phyloP scores from a whole-genome alignment of 164 flowering plant species.

The Magnolia changhungtana region DNA sequence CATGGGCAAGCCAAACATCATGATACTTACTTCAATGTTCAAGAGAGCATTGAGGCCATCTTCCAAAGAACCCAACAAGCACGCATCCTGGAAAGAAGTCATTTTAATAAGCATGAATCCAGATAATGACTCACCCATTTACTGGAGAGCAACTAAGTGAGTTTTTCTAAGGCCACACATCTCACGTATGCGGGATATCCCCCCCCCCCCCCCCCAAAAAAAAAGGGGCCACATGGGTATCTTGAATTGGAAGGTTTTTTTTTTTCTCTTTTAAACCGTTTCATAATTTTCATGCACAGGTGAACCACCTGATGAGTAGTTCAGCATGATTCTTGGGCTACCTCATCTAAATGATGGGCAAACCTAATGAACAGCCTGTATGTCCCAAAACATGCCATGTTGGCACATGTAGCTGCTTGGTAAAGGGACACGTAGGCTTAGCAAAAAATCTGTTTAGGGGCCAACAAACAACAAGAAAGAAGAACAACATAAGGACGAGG shows the following conservation, averaged over 20 bases:
- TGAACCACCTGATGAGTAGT: background rate
- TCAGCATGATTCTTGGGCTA: no score
- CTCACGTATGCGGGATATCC: background rate
- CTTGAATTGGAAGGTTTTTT: no score
- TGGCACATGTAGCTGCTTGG: no score
- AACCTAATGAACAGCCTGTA: background rate
- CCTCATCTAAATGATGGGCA: background rate
- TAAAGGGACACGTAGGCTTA: no score
- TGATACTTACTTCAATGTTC: conserved; percentile 78
- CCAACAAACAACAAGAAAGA: background rate
- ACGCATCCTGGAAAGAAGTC: conserved; percentile 60
- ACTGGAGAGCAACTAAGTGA: no score
- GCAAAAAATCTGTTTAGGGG: no score
- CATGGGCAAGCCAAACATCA: background rate
- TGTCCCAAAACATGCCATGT: no score
- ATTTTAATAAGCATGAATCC: background rate
- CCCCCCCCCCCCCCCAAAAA: no score
- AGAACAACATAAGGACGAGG: background rate
- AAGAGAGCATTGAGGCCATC: conserved; percentile 94
- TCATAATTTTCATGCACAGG: background rate
- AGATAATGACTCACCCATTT: no score
- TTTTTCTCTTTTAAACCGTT: background rate
- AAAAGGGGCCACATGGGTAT: background rate
- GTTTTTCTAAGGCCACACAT: no score
- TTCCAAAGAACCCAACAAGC: conserved; percentile 68